Conservation (phyloP, 768 basidiomycete genomes). For the Collybia sordida region DNA sequence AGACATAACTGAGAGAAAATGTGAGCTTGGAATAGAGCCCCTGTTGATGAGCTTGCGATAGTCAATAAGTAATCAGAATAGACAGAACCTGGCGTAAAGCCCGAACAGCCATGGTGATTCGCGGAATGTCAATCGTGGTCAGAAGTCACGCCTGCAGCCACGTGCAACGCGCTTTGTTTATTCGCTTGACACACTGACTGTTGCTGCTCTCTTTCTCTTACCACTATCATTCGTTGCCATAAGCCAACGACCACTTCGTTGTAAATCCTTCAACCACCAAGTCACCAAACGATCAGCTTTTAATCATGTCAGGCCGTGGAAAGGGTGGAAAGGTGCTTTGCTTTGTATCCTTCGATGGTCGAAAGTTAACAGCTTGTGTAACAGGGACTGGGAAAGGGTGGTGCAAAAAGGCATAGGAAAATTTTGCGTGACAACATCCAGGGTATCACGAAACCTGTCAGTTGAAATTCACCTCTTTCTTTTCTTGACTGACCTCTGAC, state of each 20-base stretch:
- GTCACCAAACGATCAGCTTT: no score
- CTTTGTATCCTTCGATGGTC: not conserved
- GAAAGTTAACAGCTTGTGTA: not conserved
- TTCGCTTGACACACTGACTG: not conserved
- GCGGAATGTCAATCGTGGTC: not conserved
- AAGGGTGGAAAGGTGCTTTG: conserved; percentile 70
- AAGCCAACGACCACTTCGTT: no score
- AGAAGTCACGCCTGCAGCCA: no score
- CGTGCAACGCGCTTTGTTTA: no score
- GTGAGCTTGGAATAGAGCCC: not conserved
- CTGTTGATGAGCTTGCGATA: no score
- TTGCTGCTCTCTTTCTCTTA: not conserved
- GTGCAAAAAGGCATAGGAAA: conserved; percentile 82
- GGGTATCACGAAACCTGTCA: conserved; percentile 27
- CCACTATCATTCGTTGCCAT: no score
- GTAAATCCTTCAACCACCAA: no score
- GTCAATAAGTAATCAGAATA: no score
- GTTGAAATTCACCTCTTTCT: not conserved
- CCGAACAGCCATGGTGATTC: not conserved
- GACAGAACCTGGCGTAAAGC: no score
- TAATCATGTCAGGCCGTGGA: conserved; percentile 74
- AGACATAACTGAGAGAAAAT: conserved; percentile 37
- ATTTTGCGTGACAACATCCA: conserved; percentile 77
- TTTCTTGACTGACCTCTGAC: conserved; percentile 1
- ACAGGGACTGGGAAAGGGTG: conserved; percentile 81